A percentile compares a stretch with the other conserved stretches of the same genome.
Conservation (phyloP, 202 grass and related monocot species). For the Zizania palustris region DNA sequence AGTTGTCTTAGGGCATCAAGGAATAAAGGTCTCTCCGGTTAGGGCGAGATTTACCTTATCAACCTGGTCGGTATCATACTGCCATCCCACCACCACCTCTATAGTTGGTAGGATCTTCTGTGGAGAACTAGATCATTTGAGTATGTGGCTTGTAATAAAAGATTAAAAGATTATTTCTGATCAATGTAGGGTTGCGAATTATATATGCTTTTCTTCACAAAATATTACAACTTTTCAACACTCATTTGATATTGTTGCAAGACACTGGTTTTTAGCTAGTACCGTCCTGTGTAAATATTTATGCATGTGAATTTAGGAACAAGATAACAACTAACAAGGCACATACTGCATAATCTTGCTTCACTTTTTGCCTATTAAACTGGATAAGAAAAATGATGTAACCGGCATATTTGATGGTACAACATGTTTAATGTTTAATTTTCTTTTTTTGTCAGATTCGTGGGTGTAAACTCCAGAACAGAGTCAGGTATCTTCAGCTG, state of each 20-base stretch:
- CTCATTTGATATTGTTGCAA: neutral
- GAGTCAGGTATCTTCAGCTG: slow-evolving; percentile 55
- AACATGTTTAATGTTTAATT: slow-evolving; percentile 15
- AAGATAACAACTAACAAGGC: neutral
- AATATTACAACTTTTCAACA: neutral
- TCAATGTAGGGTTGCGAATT: neutral
- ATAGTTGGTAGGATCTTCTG: too few species aligned
- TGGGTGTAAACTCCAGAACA: slow-evolving; percentile 64
- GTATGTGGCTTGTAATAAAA: neutral
- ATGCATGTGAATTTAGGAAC: neutral
- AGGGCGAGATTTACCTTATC: too few species aligned
- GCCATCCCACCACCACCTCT: neutral
- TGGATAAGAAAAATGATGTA: neutral
- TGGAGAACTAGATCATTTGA: too few species aligned
- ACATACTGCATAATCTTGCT: neutral
- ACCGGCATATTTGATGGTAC: slow-evolving; percentile 4
- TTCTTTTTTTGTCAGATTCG: slow-evolving; percentile 52
- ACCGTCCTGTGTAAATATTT: neutral
- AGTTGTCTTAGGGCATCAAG: too few species aligned
- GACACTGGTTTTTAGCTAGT: neutral
- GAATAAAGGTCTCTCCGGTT: too few species aligned
- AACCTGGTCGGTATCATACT: too few species aligned
- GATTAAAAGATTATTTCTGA: neutral
- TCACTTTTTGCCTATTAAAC: neutral
- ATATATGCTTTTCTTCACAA: neutral